Percentiles rank a stretch among this genome's conserved stretches.
Evolutionary conservation across 2,329 filamentous ascomycete species (phyloP).

Genomic region (Diaporthe caulivora): DNA sequence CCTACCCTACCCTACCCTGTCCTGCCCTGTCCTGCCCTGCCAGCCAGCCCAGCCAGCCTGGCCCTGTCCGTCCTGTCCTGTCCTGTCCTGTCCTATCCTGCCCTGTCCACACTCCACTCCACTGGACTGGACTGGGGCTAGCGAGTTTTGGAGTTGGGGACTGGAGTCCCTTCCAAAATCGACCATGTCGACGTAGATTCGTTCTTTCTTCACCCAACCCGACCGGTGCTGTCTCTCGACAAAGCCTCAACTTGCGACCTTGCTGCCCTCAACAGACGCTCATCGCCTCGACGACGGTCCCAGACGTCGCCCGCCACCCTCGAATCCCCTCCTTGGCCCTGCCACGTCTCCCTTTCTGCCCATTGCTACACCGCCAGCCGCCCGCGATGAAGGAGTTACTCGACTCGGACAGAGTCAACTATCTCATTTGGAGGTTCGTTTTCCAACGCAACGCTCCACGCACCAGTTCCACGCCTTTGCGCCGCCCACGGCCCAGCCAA

Average conservation of each 20-base stretch:
- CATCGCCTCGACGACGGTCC: background rate
- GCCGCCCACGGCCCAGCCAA: conserved; percentile 27
- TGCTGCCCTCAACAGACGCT: conserved; percentile 33
- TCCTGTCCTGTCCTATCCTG: background rate
- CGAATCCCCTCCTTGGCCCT: conserved; percentile 4
- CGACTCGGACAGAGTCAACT: conserved; percentile 77
- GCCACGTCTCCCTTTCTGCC: conserved; percentile 36
- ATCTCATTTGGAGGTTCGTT: conserved; percentile 78
- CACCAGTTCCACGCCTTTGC: conserved; percentile 34
- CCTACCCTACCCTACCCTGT: conserved; percentile 1
- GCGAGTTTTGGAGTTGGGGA: conserved; percentile 31
- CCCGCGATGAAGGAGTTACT: conserved; percentile 71
- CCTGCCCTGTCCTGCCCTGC: background rate
- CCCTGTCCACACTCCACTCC: conserved; percentile 13
- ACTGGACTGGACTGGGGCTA: conserved; percentile 32
- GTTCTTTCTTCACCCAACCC: conserved; percentile 36
- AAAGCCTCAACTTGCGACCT: conserved; percentile 29
- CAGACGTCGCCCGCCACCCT: conserved; percentile 7
- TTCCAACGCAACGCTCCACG: conserved; percentile 43
- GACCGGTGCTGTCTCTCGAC: conserved; percentile 31
- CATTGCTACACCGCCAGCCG: conserved; percentile 43
- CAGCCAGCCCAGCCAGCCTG: background rate
- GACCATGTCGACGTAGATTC: conserved; percentile 35
- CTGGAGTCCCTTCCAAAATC: conserved; percentile 38
- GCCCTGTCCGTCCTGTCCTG: background rate